Evolutionary conservation across 2,329 filamentous ascomycete genomes (phyloP).

Genomic region (Thielaviopsis ethacetica): DNA sequence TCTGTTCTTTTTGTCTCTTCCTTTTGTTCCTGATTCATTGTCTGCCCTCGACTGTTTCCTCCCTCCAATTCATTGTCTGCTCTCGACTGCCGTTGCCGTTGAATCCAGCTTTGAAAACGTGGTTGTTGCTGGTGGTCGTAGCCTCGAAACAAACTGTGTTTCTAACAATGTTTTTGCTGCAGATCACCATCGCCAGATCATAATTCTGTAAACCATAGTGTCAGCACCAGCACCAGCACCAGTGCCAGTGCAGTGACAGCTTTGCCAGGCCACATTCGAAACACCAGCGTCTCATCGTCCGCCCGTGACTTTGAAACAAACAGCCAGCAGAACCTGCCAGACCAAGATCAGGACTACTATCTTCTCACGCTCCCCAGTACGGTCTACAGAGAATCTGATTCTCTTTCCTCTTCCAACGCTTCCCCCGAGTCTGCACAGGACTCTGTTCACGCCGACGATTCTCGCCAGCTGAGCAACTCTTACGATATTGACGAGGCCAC

Average conservation of each 20-base stretch:
- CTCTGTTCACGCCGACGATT: constrained; percentile 9
- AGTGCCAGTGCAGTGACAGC: not conserved
- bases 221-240: not conserved
- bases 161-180: not conserved
- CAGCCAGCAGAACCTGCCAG: not conserved
- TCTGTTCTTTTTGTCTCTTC: not conserved
- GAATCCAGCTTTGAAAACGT: not conserved
- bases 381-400: not conserved
- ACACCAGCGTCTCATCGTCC: not conserved
- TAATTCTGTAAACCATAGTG: too few species aligned
- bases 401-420: not conserved
- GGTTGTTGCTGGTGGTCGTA: not conserved
- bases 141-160: not conserved
- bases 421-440: not conserved
- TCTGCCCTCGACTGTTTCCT: not conserved
- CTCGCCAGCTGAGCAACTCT: constrained; percentile 8
- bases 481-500: constrained; percentile 11
- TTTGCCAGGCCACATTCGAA: not conserved
- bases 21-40: not conserved
- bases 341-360: not conserved
- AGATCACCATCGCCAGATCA: not conserved
- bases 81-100: too few species aligned
- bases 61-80: not conserved
- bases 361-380: not conserved
- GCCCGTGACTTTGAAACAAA: not conserved